Conservation (phyloP, 2,329 filamentous ascomycete genomes). For the Epichloe gansuensis region DNA sequence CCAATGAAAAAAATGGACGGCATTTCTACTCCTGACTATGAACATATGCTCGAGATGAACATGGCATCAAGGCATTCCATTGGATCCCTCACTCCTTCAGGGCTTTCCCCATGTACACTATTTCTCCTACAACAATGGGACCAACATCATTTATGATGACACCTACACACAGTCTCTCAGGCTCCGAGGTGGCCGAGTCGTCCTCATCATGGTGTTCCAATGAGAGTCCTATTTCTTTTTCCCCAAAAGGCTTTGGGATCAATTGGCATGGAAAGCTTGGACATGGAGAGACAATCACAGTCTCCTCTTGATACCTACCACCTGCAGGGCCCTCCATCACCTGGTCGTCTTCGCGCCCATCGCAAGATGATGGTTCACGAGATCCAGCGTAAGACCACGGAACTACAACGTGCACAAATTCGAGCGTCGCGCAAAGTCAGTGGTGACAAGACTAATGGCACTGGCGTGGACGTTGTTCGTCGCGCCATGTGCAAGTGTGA, state of each 20-base stretch:
- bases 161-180: constrained; percentile 27
- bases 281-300: constrained; percentile 24
- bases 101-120: constrained; percentile 23
- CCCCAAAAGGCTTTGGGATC: constrained; percentile 19
- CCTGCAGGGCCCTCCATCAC: constrained; percentile 21
- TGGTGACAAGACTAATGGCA: constrained; percentile 16
- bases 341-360: constrained; percentile 22
- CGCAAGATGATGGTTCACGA: constrained; percentile 30
- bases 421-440: constrained; percentile 18
- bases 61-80: constrained; percentile 21
- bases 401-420: constrained; percentile 31
- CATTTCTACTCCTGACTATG: constrained; percentile 24
- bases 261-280: constrained; percentile 20
- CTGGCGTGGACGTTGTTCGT: constrained; percentile 24
- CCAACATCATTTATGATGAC: constrained; percentile 27
- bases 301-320: constrained; percentile 21
- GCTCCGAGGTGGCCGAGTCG: constrained; percentile 26
- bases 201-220: constrained; percentile 27
- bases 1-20: constrained; percentile 25
- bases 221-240: constrained; percentile 29
- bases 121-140: constrained; percentile 22
- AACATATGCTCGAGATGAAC: constrained; percentile 27
- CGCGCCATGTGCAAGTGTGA: constrained; percentile 33
- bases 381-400: constrained; percentile 31
- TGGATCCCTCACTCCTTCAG: constrained; percentile 26